Conservation (phyloP, 345 rosid genomes). For the Aquilaria sinensis region DNA sequence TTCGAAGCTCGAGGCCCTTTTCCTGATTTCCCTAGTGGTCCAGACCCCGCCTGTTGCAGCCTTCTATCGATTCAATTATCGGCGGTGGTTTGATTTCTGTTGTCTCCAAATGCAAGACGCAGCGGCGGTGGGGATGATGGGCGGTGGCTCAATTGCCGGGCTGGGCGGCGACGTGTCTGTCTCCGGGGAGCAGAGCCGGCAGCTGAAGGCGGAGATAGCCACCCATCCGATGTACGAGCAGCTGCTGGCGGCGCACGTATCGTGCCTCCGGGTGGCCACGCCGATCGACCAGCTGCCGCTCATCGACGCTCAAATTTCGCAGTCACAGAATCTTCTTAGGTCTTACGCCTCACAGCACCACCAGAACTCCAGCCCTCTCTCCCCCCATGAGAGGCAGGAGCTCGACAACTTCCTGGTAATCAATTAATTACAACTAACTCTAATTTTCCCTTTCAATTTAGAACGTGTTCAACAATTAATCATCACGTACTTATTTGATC, state of each 20-base stretch:
- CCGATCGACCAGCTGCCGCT: conserved; percentile 95
- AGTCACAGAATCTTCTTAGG: conserved; percentile 77
- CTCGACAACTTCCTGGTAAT: conserved; percentile 89
- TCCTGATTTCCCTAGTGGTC: conserved; percentile 21
- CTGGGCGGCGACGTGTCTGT: conserved; percentile 41
- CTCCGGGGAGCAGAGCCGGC: conserved; percentile 46
- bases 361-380: conserved; percentile 33
- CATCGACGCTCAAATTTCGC: conserved; percentile 88
- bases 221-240: conserved; percentile 85
- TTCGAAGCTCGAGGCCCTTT: conserved; percentile 13
- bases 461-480: too few species aligned
- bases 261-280: conserved; percentile 89
- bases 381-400: conserved; percentile 82
- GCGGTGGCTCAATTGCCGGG: conserved; percentile 19
- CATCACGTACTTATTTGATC: too few species aligned
- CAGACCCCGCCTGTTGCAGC: too few species aligned
- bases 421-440: neutral
- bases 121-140: conserved; percentile 67
- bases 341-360: conserved; percentile 61
- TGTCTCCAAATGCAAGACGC: conserved; percentile 60
- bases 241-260: conserved; percentile 75
- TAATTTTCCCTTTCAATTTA: too few species aligned
- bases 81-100: neutral
- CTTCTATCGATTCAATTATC: neutral
- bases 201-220: conserved; percentile 80